Evolutionary conservation across 169 alveolate species (phyloP).

Genomic region (Plasmodium yoelii): DNA sequence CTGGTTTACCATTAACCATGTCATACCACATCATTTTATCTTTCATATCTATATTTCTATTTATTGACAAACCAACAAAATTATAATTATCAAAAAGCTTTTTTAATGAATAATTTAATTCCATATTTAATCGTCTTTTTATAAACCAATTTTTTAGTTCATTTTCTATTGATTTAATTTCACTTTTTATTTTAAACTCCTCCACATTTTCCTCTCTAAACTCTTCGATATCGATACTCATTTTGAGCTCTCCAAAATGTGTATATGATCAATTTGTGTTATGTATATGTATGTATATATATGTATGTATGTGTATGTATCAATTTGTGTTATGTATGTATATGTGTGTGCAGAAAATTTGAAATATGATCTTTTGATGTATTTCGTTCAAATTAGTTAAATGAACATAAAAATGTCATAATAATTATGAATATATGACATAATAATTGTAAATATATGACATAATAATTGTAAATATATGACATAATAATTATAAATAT

Average conservation of each 20-base stretch:
- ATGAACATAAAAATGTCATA: no score
- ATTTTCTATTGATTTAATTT: slow-evolving; percentile 81
- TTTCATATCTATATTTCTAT: slow-evolving; percentile 76
- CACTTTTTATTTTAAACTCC: slow-evolving; percentile 63
- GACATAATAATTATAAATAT: no score
- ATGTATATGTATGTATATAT: no score
- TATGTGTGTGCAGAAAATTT: no score
- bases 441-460: no score
- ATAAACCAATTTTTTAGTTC: slow-evolving; percentile 86
- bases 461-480: no score
- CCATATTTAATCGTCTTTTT: slow-evolving; percentile 85
- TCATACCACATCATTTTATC: slow-evolving; percentile 87
- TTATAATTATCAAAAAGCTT: slow-evolving; percentile 82
- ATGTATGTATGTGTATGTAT: no score
- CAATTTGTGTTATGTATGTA: no score
- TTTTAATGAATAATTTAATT: slow-evolving; percentile 77
- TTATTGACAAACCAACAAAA: slow-evolving; percentile 82
- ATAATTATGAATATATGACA: no score
- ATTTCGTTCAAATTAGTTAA: no score
- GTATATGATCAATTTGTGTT: no score
- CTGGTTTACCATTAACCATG: slow-evolving; percentile 88
- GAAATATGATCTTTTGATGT: no score
- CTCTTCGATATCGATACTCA: slow-evolving; percentile 41
- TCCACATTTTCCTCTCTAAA: slow-evolving; percentile 4
- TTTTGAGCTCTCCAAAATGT: not conserved